A percentile compares a stretch with the other conserved stretches of the same genome.
These are phyloP conservation scores for Austropuccinia psidii DNA, from an alignment of 1,284 basidiomycete species.

Conservation along the genomic window DNA sequence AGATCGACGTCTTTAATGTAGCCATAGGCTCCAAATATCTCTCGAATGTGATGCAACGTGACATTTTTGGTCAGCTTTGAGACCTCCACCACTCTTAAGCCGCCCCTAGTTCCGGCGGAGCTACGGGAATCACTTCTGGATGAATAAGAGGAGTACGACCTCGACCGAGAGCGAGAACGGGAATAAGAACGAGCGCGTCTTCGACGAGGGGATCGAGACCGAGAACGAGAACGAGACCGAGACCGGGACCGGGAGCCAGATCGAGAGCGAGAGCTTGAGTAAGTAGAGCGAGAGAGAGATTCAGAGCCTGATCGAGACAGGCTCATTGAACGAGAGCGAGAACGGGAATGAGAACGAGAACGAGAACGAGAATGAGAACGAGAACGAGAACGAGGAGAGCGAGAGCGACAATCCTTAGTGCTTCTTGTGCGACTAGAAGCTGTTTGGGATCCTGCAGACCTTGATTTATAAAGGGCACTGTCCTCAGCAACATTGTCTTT, in stretches of 20 bases:
- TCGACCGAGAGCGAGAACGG: neutral
- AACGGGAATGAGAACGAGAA: constrained; percentile 1
- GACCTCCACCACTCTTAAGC: constrained; percentile 56
- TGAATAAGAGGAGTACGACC: constrained; percentile 24
- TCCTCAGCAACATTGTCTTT: no score
- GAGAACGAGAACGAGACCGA: constrained; percentile 7
- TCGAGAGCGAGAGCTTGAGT: no score
- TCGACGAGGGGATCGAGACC: constrained; percentile 17
- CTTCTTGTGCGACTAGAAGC: no score
- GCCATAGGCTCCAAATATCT: constrained; percentile 83
- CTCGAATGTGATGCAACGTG: constrained; percentile 66
- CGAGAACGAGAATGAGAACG: neutral
- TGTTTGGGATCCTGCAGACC: no score
- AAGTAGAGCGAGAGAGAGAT: no score
- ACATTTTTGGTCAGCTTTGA: constrained; percentile 82
- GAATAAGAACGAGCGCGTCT: constrained; percentile 17
- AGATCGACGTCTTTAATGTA: constrained; percentile 75
- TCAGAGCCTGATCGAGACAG: constrained; percentile 17
- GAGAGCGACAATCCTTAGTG: no score
- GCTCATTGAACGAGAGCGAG: constrained; percentile 24
- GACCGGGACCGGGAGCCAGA: constrained; percentile 11
- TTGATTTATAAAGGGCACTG: no score
- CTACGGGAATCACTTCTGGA: constrained; percentile 14
- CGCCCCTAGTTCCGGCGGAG: neutral
- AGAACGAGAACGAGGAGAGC: neutral